phyloP scores from a whole-genome alignment of 306 rosid species.

The Casuarina glauca region DNA sequence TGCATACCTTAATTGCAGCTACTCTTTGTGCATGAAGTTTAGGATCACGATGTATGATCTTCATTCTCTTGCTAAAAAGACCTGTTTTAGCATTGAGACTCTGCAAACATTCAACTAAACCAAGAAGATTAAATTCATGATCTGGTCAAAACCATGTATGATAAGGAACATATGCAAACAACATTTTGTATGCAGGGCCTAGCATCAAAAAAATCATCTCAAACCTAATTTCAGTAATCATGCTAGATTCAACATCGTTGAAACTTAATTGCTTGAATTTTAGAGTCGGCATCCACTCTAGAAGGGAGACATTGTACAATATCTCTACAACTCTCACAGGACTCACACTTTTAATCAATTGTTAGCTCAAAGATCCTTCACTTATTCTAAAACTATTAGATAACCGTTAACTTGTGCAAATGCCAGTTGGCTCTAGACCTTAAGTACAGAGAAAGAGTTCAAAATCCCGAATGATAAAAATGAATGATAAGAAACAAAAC shows the following conservation, averaged over 20 bases:
- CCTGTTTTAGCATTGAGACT: slow-evolving; percentile 97
- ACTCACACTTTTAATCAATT: background rate
- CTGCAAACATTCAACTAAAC: slow-evolving; percentile 92
- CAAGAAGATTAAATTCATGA: slow-evolving; percentile 55
- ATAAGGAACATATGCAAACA: slow-evolving; percentile 9
- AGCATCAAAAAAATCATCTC: background rate
- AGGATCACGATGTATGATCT: slow-evolving; percentile 89
- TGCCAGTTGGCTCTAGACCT: background rate
- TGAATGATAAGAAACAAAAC: background rate
- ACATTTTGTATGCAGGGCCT: slow-evolving; percentile 7
- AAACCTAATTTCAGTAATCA: background rate
- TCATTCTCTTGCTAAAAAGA: slow-evolving; percentile 95
- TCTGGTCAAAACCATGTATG: slow-evolving; percentile 22
- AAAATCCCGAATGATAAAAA: background rate
- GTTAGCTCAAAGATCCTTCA: background rate
- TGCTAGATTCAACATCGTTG: background rate
- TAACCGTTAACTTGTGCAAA: background rate
- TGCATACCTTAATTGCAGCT: slow-evolving; percentile 87
- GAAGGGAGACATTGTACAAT: background rate
- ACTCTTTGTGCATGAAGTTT: slow-evolving; percentile 86
- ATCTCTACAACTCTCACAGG: background rate
- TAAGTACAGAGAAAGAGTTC: background rate
- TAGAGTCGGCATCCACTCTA: background rate
- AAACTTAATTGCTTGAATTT: background rate
- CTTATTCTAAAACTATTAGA: background rate